A percentile compares a stretch with the other conserved stretches of the same genome.
These are phyloP conservation scores for Verticillium dahliae DNA, from an alignment of 2,329 filamentous ascomycete species.

Conservation along the genomic window DNA sequence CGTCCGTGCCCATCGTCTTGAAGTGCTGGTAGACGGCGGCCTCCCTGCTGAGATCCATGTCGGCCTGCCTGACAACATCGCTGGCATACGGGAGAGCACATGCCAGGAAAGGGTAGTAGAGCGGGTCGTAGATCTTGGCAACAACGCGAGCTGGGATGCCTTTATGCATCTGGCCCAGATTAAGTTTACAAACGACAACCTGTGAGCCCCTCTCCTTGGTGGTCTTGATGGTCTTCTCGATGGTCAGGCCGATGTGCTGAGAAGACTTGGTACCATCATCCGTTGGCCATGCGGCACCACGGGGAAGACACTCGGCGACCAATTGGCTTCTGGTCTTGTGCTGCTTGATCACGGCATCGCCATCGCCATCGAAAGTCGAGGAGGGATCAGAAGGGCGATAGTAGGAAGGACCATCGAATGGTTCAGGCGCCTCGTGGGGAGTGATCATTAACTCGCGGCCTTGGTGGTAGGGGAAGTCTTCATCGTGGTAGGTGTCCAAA, in stretches of 20 bases:
- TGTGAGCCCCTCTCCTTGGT: not conserved
- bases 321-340: not conserved
- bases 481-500: not conserved
- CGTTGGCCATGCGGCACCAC: not conserved
- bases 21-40: not conserved
- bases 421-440: not conserved
- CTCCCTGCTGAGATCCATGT: not conserved
- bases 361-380: not conserved
- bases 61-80: not conserved
- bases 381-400: not conserved
- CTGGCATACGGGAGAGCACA: not conserved
- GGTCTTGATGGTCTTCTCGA: not conserved
- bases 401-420: not conserved
- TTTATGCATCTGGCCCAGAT: not conserved
- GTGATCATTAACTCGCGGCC: not conserved
- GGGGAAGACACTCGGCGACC: not conserved
- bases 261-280: not conserved
- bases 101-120: not conserved
- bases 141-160: not conserved
- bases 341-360: not conserved
- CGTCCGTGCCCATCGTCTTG: not conserved
- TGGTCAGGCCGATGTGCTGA: not conserved
- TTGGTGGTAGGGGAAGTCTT: not conserved
- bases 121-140: not conserved
- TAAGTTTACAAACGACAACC: not conserved